These are phyloP conservation scores for Nematocida major DNA, from an alignment of 371 early-diverging fungal genomes.

Conservation along the genomic window DNA sequence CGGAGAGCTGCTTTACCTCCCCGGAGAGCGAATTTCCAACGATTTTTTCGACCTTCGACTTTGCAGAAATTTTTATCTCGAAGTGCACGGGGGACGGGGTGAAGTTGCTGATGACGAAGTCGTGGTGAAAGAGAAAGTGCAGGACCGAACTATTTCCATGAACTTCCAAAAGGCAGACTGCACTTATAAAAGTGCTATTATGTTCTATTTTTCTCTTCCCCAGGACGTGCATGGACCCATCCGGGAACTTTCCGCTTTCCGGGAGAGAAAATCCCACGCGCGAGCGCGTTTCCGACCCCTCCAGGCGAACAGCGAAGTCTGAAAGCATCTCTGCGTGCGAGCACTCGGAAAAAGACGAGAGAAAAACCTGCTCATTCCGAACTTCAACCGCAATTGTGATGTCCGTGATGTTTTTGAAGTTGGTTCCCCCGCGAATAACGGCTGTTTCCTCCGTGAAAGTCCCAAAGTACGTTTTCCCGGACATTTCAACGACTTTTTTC, in stretches of 20 bases:
- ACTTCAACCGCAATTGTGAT: background rate
- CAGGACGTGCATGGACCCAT: background rate
- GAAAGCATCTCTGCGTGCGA: background rate
- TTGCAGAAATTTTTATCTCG: slow-evolving; percentile 40
- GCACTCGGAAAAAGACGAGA: slow-evolving; percentile 37
- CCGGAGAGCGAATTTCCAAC: slow-evolving; percentile 5
- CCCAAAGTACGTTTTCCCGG: background rate
- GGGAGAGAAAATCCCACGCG: slow-evolving; percentile 4
- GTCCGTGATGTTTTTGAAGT: slow-evolving; percentile 50
- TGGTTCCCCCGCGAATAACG: slow-evolving; percentile 7
- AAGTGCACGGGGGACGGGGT: background rate
- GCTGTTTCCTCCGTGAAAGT: slow-evolving; percentile 11
- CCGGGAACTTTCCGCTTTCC: background rate
- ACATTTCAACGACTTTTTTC: background rate
- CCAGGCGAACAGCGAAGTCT: background rate
- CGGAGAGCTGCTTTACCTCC: slow-evolving; percentile 37
- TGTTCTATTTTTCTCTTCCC: background rate
- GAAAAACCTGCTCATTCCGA: background rate
- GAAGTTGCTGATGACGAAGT: slow-evolving; percentile 14
- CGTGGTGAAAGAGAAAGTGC: slow-evolving; percentile 44
- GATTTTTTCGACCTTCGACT: slow-evolving; percentile 25
- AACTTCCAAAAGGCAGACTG: slow-evolving; percentile 9
- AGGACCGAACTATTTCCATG: background rate
- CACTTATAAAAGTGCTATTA: background rate
- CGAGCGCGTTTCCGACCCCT: background rate